Percentiles rank a stretch among this genome's conserved stretches.
Conservation (phyloP, 805 yeast genomes). For the Tetrapisispora nanseiensis region DNA sequence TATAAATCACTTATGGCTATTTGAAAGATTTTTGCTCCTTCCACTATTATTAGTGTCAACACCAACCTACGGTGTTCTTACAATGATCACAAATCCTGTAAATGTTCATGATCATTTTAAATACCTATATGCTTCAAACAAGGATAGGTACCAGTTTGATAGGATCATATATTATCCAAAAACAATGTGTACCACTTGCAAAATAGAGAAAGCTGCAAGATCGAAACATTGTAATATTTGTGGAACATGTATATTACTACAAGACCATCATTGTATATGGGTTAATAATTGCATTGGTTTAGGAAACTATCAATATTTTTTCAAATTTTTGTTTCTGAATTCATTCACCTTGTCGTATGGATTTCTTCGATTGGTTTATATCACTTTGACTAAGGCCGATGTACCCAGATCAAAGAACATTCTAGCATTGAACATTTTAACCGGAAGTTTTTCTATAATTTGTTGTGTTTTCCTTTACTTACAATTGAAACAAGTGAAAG, state of each 20-base stretch:
- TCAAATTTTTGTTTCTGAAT: slow-evolving; percentile 45
- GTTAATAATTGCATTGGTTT: slow-evolving; percentile 68
- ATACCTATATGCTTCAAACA: background rate
- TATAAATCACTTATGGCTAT: slow-evolving; percentile 3
- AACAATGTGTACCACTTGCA: slow-evolving; percentile 48
- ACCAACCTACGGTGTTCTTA: slow-evolving; percentile 13
- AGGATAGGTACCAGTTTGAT: slow-evolving; percentile 33
- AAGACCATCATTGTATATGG: slow-evolving; percentile 72
- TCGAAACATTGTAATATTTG: slow-evolving; percentile 70
- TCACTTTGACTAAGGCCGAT: slow-evolving; percentile 4
- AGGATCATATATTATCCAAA: slow-evolving; percentile 42
- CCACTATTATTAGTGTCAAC: slow-evolving; percentile 17
- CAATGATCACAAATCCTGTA: slow-evolving; percentile 16
- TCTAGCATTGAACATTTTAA: slow-evolving; percentile 36
- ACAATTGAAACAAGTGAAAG: slow-evolving; percentile 42
- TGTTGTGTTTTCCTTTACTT: slow-evolving; percentile 34
- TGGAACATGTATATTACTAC: slow-evolving; percentile 48
- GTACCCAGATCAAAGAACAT: slow-evolving; percentile 11
- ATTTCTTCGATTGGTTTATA: slow-evolving; percentile 16
- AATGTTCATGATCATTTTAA: slow-evolving; percentile 3
- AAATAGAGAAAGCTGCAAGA: slow-evolving; percentile 55
- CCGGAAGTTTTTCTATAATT: slow-evolving; percentile 36
- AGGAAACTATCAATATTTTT: slow-evolving; percentile 53
- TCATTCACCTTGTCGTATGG: slow-evolving; percentile 37
- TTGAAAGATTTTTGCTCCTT: slow-evolving; percentile 16